Percentiles rank a stretch among this genome's conserved stretches.
Conservation (phyloP, 805 yeast species). For the Ogataea methanolica region DNA sequence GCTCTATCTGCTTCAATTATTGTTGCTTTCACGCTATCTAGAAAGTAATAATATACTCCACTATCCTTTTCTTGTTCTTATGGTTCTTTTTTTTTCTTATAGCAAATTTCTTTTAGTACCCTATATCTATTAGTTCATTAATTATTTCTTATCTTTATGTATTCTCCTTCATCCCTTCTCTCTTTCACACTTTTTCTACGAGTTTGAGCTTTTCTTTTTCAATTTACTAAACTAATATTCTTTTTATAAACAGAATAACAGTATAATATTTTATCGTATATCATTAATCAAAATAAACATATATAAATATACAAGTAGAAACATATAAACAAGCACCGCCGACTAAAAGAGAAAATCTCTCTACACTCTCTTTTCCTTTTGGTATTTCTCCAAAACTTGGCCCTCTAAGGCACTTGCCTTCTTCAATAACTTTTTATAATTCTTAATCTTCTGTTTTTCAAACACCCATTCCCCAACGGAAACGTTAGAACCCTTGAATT, state of each 20-base stretch:
- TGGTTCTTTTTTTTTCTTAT: background rate
- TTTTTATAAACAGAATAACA: conserved; percentile 5
- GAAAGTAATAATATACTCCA: conserved; percentile 26
- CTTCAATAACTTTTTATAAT: conserved; percentile 41
- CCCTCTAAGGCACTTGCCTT: conserved; percentile 27
- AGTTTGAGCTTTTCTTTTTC: background rate
- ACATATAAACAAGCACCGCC: background rate
- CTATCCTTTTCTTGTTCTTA: conserved; percentile 1
- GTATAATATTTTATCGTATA: background rate
- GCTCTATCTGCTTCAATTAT: conserved; percentile 56
- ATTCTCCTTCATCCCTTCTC: background rate
- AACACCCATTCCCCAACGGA: conserved; percentile 48
- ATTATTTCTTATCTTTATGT: background rate
- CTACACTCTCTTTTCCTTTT: conserved; percentile 6
- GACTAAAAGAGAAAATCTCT: background rate
- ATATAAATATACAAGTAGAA: no score
- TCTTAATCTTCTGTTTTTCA: conserved; percentile 40
- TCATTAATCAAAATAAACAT: background rate
- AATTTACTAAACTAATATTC: background rate
- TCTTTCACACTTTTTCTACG: background rate
- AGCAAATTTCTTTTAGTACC: background rate
- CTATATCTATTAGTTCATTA: background rate
- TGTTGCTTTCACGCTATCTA: conserved; percentile 49
- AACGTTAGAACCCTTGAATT: conserved; percentile 55
- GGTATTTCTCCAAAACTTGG: conserved; percentile 13